Conservation (phyloP, 2,329 filamentous ascomycete species). For the Aspergillus uvarum region DNA sequence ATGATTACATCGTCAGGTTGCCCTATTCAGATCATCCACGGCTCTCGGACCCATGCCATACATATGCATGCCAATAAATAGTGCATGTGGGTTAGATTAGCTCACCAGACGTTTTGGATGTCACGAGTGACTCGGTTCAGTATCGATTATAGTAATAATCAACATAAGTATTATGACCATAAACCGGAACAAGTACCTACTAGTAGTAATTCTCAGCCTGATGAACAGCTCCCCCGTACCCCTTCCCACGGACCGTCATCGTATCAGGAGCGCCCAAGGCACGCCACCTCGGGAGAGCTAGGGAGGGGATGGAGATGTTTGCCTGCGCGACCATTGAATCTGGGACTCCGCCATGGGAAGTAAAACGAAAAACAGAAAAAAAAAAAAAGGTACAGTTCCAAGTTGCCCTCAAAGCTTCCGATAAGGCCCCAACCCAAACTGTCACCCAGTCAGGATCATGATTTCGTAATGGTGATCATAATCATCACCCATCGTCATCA, state of each 20-base stretch:
- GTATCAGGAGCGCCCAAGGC: slow-evolving; percentile 5
- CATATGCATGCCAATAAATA: background rate
- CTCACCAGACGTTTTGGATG: background rate
- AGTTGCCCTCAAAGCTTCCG: background rate
- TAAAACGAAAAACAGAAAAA: too few relatives aligned
- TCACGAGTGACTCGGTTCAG: too few relatives aligned
- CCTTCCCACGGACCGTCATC: background rate
- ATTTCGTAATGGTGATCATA: background rate
- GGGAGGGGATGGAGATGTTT: background rate
- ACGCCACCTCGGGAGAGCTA: background rate
- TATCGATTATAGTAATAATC: too few relatives aligned
- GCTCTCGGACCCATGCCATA: background rate
- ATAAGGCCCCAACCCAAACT: background rate
- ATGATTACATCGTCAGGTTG: background rate
- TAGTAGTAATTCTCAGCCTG: background rate
- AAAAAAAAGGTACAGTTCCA: background rate
- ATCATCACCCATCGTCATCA: background rate
- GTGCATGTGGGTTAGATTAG: background rate
- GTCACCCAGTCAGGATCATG: background rate
- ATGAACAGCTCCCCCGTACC: background rate
- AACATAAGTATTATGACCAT: too few relatives aligned
- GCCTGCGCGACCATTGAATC: background rate
- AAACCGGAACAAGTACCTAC: too few relatives aligned
- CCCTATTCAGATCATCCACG: background rate
- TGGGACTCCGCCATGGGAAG: background rate